Conservation (phyloP, 106 monocot genomes). For the Chionographis japonica region DNA sequence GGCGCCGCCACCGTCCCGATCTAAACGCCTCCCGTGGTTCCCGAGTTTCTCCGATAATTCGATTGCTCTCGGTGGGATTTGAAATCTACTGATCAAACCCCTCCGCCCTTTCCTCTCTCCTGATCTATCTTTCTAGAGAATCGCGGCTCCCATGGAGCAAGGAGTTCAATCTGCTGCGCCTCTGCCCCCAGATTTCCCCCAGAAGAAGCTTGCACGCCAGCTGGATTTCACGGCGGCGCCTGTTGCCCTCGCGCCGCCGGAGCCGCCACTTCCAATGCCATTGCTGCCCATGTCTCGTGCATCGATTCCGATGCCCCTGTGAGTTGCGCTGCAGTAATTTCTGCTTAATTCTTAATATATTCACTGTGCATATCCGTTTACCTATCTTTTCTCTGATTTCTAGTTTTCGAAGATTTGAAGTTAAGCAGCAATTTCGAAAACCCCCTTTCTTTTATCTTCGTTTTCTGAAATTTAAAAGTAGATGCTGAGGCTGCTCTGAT, state of each 20-base stretch:
- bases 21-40: no score
- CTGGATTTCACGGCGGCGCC: conserved; percentile 50
- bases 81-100: not conserved
- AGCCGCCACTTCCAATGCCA: not conserved
- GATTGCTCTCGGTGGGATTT: not conserved
- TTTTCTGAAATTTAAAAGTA: no score
- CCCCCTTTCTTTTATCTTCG: no score
- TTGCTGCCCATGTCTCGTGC: not conserved
- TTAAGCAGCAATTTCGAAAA: no score
- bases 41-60: no score
- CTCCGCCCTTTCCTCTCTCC: not conserved
- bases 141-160: conserved; percentile 31
- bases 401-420: not conserved
- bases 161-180: conserved; percentile 19
- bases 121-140: not conserved
- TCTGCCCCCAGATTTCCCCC: conserved; percentile 33
- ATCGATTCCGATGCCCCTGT: not conserved
- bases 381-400: not conserved
- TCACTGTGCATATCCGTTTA: not conserved
- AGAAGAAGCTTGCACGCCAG: conserved; percentile 59
- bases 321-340: not conserved
- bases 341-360: not conserved
- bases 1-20: not conserved
- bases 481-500: no score
- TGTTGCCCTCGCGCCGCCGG: not conserved